These are phyloP conservation scores for Boletus bicolor DNA, from an alignment of 768 basidiomycete species.

Conservation along the genomic window DNA sequence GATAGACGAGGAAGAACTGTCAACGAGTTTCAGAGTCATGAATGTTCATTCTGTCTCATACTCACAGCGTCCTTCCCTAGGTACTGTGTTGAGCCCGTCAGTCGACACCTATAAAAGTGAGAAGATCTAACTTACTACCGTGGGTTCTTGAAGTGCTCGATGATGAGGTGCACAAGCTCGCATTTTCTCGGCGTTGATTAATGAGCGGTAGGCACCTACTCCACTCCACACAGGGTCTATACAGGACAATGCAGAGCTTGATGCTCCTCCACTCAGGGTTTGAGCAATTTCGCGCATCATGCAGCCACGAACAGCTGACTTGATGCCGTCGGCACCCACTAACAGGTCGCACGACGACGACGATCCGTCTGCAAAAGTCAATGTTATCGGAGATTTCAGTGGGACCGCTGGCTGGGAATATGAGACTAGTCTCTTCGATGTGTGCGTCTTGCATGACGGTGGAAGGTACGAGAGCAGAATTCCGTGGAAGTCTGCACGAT, in stretches of 20 bases:
- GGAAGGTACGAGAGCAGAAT: conserved; percentile 52
- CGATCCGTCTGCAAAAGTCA: conserved; percentile 63
- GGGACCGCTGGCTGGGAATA: conserved; percentile 47
- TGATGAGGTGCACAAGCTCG: conserved; percentile 43
- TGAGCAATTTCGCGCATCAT: conserved; percentile 34
- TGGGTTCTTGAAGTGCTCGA: conserved; percentile 44
- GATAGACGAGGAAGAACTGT: conserved; percentile 62
- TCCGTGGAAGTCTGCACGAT: conserved; percentile 66
- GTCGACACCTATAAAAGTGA: not conserved
- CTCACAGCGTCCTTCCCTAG: conserved; percentile 49
- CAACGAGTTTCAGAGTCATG: not conserved
- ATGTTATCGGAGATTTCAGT: conserved; percentile 31
- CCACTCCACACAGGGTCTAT: conserved; percentile 61
- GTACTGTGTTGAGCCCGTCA: conserved; percentile 40
- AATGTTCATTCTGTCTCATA: not conserved
- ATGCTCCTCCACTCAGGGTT: conserved; percentile 39
- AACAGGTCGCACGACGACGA: conserved; percentile 60
- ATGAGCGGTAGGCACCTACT: conserved; percentile 52
- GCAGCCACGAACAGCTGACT: conserved; percentile 44
- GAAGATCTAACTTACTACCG: conserved; percentile 37
- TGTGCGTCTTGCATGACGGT: conserved; percentile 43
- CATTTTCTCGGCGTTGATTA: conserved; percentile 53
- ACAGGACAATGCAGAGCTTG: conserved; percentile 39
- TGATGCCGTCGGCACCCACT: conserved; percentile 67
- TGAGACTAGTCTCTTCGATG: conserved; percentile 56